Evolutionary conservation across 208 protist species (phyloP).

Genomic region (Leishmania gerbilli): DNA sequence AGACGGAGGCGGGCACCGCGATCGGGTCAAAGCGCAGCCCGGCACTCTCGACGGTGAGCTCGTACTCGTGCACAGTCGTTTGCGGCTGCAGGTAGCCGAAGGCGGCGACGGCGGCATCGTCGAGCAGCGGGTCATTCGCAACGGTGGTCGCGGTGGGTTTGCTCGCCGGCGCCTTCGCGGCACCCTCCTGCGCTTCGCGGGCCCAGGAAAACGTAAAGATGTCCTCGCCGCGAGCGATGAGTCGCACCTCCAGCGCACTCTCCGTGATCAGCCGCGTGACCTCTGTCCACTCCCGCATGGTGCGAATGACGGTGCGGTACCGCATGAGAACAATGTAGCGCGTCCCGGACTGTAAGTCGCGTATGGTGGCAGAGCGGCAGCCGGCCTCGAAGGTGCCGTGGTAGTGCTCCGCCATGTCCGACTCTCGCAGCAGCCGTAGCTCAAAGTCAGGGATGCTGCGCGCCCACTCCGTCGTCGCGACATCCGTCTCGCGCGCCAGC

Average conservation of each 20-base stretch:
- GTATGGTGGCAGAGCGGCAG: constrained; percentile 66
- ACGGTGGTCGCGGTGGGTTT: constrained; percentile 1
- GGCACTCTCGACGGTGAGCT: constrained; percentile 24
- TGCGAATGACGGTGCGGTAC: constrained; percentile 82
- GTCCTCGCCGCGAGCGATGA: constrained; percentile 80
- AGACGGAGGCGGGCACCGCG: constrained; percentile 24
- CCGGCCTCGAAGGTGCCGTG: constrained; percentile 32
- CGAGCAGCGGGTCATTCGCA: background rate
- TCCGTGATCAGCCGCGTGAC: constrained; percentile 81
- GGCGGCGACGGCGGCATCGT: background rate
- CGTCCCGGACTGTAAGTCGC: constrained; percentile 64
- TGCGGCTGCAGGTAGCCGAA: constrained; percentile 28
- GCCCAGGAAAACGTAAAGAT: constrained; percentile 71
- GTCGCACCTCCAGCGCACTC: constrained; percentile 51
- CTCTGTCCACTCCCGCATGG: constrained; percentile 78
- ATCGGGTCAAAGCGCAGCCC: constrained; percentile 32
- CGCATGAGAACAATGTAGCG: constrained; percentile 86
- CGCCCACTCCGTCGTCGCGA: constrained; percentile 40
- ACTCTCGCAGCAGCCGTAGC: constrained; percentile 76
- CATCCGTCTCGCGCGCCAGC: constrained; percentile 54
- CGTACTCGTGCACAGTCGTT: constrained; percentile 34
- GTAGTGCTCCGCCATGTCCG: constrained; percentile 63
- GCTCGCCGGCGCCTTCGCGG: constrained; percentile 9
- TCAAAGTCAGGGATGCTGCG: constrained; percentile 65
- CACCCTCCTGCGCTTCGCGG: constrained; percentile 11